Evolutionary conservation across 129 eudicot genomes (phyloP), one percentile per base, ranked within the genome.

Genomic region (Oenanthe sinensis): DNA sequence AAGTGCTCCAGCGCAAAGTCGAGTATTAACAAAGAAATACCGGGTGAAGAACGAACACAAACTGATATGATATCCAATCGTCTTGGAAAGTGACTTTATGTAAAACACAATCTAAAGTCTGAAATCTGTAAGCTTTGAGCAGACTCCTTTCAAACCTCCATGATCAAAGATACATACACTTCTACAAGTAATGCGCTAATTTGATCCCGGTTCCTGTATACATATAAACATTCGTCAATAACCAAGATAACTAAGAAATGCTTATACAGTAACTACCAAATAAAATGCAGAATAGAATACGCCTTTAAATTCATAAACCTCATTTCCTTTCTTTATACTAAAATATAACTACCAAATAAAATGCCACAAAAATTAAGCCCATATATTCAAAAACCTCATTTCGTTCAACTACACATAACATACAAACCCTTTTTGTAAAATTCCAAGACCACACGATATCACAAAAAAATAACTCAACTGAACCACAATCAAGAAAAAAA

Each of bases 1-100:
- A 89, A 81, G 85, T 87, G 89, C 97, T 91, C 97, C 97, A 91
- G 97, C 49, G 93, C 90, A 84, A 89, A 67, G 37, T 83, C 77
- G 43, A 30, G 77, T 63, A 75, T 69, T 30, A 76, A 79, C 77
- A 86, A 14, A 39, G 65, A 87, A 15, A 54, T 20, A 62, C 20
- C 63, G 45, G 43, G 70, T 79, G 33, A 17, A 74, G 55, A 46
- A 77, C 60, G 5, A 78, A 70, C 76, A 71, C 55, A 44, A 84
- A 62, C 86, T 68, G 75, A 80, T 49, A 77, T 4, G 44, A 49
- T 70, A 77, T 33, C 36, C 36, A 33, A 30, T 71, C 26, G 48
- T 22, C 45, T 70, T 20, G 47, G 33, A 42, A 42, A 37, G 77
- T 81, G 63, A 48, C 52, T 76, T 8, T 44, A 75, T 24, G 70